These are phyloP conservation scores for Boletus subparvulus DNA, from an alignment of 768 basidiomycete genomes.

Conservation along the genomic window DNA sequence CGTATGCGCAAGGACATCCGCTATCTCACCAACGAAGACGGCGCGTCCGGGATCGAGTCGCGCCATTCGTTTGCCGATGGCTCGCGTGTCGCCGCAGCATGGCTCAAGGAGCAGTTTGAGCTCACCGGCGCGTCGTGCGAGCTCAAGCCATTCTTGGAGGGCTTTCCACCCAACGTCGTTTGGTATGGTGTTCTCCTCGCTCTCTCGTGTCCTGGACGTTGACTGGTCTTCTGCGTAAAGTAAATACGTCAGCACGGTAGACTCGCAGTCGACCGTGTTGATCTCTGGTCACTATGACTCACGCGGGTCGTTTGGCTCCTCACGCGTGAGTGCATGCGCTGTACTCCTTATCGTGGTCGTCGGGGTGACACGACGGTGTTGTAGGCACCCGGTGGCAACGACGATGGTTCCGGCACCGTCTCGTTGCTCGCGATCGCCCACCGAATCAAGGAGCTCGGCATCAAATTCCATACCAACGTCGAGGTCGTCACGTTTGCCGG, in stretches of 20 bases:
- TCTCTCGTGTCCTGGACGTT: background rate
- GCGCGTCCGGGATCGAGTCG: constrained; percentile 65
- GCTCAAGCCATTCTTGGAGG: constrained; percentile 60
- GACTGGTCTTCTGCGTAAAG: constrained; percentile 24
- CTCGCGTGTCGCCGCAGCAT: constrained; percentile 23
- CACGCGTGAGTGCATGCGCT: constrained; percentile 34
- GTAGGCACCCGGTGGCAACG: constrained; percentile 53
- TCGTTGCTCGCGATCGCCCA: constrained; percentile 81
- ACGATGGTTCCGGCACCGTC: constrained; percentile 63
- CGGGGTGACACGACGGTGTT: background rate
- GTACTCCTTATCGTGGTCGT: background rate
- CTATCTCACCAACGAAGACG: constrained; percentile 84
- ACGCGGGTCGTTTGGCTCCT: constrained; percentile 83
- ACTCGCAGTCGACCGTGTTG: constrained; percentile 59
- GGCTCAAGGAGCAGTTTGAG: constrained; percentile 69
- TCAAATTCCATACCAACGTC: constrained; percentile 75
- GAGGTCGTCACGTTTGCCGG: constrained; percentile 85
- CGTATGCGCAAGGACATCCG: constrained; percentile 71
- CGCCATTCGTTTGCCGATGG: constrained; percentile 87
- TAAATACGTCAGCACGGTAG: constrained; percentile 50
- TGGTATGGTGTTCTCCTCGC: constrained; percentile 47
- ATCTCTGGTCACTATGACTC: constrained; percentile 90
- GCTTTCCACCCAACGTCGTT: constrained; percentile 85
- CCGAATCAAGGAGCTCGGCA: constrained; percentile 60
- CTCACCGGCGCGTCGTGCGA: constrained; percentile 72